Evolutionary conservation across 768 basidiomycete species (phyloP).

Genomic region (Hydnomerulius pinastri): DNA sequence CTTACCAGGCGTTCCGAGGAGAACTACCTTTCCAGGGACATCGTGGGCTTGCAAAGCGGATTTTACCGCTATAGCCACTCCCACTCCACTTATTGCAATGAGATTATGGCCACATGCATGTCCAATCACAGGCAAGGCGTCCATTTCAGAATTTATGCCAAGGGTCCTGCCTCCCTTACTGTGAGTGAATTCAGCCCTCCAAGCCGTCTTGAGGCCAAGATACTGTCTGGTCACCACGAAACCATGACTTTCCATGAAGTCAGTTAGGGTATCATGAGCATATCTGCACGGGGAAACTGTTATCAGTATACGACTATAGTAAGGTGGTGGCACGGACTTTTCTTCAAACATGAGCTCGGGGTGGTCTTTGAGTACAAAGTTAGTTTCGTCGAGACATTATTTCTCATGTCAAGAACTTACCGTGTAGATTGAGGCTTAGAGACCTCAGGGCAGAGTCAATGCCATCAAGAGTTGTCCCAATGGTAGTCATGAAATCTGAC

Average conservation of each 20-base stretch:
- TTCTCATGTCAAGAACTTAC: constrained; percentile 39
- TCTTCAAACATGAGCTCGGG: constrained; percentile 72
- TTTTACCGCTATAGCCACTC: constrained; percentile 71
- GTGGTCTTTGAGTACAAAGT: constrained; percentile 47
- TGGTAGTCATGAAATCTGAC: constrained; percentile 48
- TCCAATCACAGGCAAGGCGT: constrained; percentile 54
- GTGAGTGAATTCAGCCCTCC: constrained; percentile 70
- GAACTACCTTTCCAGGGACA: constrained; percentile 65
- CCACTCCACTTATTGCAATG: constrained; percentile 78
- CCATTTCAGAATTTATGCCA: constrained; percentile 82
- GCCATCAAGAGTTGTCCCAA: constrained; percentile 55
- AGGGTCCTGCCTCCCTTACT: constrained; percentile 63
- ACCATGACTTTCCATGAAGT: constrained; percentile 66
- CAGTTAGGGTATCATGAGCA: constrained; percentile 69
- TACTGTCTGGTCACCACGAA: constrained; percentile 75
- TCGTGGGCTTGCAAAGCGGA: constrained; percentile 63
- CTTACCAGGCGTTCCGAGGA: constrained; percentile 77
- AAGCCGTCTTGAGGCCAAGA: constrained; percentile 72
- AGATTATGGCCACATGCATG: constrained; percentile 84
- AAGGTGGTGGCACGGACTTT: constrained; percentile 41
- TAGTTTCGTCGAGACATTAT: constrained; percentile 9
- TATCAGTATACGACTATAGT: constrained; percentile 3
- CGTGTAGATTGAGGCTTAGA: constrained; percentile 72
- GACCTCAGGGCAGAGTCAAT: constrained; percentile 55
- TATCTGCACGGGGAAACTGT: constrained; percentile 43